Evolutionary conservation across 2,329 filamentous ascomycete species (phyloP), one percentile per base, ranked within the genome.

Genomic region (Phaeosphaeria sp.): DNA sequence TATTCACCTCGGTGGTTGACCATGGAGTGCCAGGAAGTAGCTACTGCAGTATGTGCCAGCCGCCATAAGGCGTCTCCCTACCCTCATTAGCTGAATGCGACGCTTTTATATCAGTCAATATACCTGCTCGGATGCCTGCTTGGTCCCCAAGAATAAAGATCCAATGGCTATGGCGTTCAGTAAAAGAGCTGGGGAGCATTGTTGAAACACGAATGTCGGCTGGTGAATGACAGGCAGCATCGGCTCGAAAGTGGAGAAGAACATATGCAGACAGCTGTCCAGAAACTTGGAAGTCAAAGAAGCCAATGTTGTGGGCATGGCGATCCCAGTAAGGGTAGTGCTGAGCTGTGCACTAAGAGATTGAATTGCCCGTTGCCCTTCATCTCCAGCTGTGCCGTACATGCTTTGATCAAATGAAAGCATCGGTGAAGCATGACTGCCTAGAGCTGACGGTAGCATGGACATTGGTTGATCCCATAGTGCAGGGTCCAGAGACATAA

Each of bases 181-280:
- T 25, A 47, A 27, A n/a, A 47, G 27, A 7, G 44, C 17, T 18
- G 44, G 44, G 7, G 44, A 47, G 15, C 44, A 47, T 47, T 47
- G 22, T n/a, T 27, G 21, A 30, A 47, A 47, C 15, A 47, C 44
- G 11, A 47, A 47, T 7, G 44, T 47, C 18, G 44, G 44, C 27
- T 27, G 44, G 22, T 47, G 44, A n/a, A 47, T 27, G 3, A 47
- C 22, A 18, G 44, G 44, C 21, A 47, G 9, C 44, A 30, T 47
- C 2, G 9, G 23, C 23, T 27, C 44, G 11, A 47, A 47, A 17
- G 21, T 47, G 27, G 44, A 47, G 27, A 47, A 47, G 22, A 47
- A 47, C 44, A 47, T 47, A 22, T 47, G 44, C 22, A 47, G 15
- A n/a, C 44, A 47, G 9, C 44, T 47, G 18, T 47, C 44, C 22